Conservation (phyloP, 352 stramenopile genomes). For the Peronospora tabacina region DNA sequence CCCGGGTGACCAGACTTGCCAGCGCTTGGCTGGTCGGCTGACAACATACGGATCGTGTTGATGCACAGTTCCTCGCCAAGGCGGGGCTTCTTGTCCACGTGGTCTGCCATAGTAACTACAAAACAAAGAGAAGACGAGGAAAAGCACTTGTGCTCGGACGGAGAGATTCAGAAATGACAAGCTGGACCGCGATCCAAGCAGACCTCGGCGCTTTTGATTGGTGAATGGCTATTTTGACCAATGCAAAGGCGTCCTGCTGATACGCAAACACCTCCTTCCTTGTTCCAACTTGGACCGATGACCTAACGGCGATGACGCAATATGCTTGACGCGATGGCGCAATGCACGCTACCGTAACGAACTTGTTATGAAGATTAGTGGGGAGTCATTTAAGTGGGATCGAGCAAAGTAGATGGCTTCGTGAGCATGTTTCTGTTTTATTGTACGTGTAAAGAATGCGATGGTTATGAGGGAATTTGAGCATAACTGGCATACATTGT, state of each 20-base stretch:
- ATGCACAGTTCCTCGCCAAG: conserved; percentile 88
- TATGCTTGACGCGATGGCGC: too few species aligned
- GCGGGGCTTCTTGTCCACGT: conserved; percentile 78
- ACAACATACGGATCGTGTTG: conserved; percentile 97
- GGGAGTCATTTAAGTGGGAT: too few species aligned
- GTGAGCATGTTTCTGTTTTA: too few species aligned
- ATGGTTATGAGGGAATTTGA: too few species aligned
- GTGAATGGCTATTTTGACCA: conserved; percentile 4
- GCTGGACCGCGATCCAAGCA: conserved; percentile 22
- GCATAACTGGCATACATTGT: too few species aligned
- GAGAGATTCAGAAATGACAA: conserved; percentile 40
- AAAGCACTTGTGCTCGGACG: conserved; percentile 26
- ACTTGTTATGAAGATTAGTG: too few species aligned
- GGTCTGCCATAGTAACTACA: conserved; percentile 43
- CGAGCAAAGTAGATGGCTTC: too few species aligned
- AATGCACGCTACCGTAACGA: too few species aligned
- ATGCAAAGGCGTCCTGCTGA: conserved; percentile 1
- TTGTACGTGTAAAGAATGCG: too few species aligned
- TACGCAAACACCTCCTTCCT: conserved; percentile 8
- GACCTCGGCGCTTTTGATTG: conserved; percentile 9
- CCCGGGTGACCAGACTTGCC: conserved; percentile 97
- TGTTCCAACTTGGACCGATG: too few species aligned
- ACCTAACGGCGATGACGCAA: conserved; percentile 16
- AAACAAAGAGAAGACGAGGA: conserved; percentile 1
- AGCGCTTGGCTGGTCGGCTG: conserved; percentile 94